Evolutionary conservation across 140 eudicot species (phyloP).

Genomic region (Oenanthe javanica): DNA sequence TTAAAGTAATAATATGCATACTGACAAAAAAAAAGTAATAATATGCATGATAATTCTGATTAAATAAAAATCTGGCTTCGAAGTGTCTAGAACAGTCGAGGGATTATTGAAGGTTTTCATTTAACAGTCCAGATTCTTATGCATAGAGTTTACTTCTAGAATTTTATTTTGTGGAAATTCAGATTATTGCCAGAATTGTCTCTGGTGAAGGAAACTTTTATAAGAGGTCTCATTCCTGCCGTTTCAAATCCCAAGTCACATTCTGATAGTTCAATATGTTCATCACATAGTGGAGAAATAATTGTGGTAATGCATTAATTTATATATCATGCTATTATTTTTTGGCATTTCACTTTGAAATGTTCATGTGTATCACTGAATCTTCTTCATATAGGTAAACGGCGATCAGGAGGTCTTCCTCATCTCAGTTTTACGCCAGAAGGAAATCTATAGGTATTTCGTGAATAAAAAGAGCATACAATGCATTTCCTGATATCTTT

Average conservation of each 20-base stretch:
- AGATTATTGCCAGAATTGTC: slow-evolving; percentile 91
- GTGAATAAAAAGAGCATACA: neutral
- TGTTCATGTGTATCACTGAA: neutral
- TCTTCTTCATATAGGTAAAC: slow-evolving; percentile 42
- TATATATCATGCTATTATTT: neutral
- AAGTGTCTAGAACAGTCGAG: neutral
- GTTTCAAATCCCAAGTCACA: slow-evolving; percentile 41
- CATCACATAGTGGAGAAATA: slow-evolving; percentile 71
- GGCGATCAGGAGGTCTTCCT: slow-evolving; percentile 65
- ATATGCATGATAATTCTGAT: neutral
- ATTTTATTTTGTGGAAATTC: slow-evolving; percentile 22
- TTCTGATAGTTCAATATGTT: slow-evolving; percentile 46
- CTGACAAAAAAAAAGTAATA: too few relatives aligned
- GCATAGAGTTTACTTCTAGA: neutral
- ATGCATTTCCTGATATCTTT: neutral
- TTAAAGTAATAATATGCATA: neutral
- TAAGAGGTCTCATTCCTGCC: slow-evolving; percentile 65
- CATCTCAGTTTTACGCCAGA: slow-evolving; percentile 51
- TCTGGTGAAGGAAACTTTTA: slow-evolving; percentile 70
- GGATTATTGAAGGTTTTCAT: neutral
- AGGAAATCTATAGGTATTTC: slow-evolving; percentile 65
- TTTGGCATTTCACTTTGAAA: neutral
- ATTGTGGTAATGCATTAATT: slow-evolving; percentile 47
- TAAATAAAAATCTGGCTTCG: neutral
- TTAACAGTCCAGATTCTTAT: neutral